Conservation (phyloP, 23 red algal genomes). For the Gracilaria gracilis region DNA sequence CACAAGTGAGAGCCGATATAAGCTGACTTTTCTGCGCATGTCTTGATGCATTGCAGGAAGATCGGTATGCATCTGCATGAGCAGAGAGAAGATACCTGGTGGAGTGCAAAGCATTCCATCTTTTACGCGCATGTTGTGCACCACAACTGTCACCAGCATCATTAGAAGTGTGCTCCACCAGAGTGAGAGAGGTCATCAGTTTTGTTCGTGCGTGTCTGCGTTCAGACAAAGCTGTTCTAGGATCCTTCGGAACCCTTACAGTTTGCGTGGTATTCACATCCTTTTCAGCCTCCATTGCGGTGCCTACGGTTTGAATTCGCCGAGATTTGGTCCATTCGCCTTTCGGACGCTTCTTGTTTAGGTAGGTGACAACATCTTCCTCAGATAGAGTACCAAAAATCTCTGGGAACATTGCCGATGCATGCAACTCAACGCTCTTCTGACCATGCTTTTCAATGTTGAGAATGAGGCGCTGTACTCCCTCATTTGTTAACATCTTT, state of each 20-base stretch:
- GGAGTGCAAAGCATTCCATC: constrained; percentile 12
- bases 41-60: not conserved
- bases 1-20: not conserved
- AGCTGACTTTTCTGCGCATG: constrained; percentile 19
- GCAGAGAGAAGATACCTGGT: constrained; percentile 21
- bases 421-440: constrained; percentile 40
- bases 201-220: not conserved
- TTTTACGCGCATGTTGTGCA: not conserved
- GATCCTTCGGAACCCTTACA: not conserved
- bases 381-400: constrained; percentile 25
- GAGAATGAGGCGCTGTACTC: constrained; percentile 9
- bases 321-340: constrained; percentile 21
- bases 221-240: constrained; percentile 10
- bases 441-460: constrained; percentile 22
- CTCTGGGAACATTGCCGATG: constrained; percentile 32
- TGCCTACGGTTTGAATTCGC: not conserved
- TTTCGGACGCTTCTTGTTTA: not conserved
- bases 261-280: not conserved
- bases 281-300: not conserved
- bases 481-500: not conserved
- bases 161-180: not conserved
- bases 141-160: not conserved
- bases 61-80: constrained; percentile 11
- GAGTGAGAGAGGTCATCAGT: constrained; percentile 17
- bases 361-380: not conserved